A percentile compares a stretch with the other conserved stretches of the same genome.
Conservation (phyloP, 352 stramenopile genomes). For the Pythium pyrilobum region DNA sequence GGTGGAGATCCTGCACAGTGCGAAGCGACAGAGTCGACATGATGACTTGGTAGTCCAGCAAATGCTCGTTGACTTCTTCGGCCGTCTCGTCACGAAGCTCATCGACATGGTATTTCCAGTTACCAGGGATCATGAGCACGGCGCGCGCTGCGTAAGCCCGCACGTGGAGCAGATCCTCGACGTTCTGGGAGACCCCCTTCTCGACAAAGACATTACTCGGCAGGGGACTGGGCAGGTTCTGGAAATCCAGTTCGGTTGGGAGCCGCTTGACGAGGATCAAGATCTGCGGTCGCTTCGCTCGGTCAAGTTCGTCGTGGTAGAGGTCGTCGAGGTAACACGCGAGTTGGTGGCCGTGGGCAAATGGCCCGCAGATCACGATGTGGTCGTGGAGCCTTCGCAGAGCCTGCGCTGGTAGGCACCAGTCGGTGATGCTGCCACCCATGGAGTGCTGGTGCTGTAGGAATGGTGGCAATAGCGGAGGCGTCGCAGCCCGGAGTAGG, state of each 20-base stretch:
- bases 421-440: slow-evolving; percentile 17
- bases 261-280: slow-evolving; percentile 39
- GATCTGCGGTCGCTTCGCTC: slow-evolving; percentile 14
- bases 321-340: slow-evolving; percentile 40
- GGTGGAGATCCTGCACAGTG: slow-evolving; percentile 32
- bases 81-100: slow-evolving; percentile 28
- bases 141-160: slow-evolving; percentile 30
- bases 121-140: slow-evolving; percentile 46
- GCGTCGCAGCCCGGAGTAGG: background rate
- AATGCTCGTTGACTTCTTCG: slow-evolving; percentile 33
- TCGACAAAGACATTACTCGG: slow-evolving; percentile 41
- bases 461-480: slow-evolving; percentile 13
- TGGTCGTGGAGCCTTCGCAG: slow-evolving; percentile 28
- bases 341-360: slow-evolving; percentile 32
- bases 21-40: slow-evolving; percentile 52
- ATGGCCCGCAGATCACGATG: slow-evolving; percentile 42
- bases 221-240: slow-evolving; percentile 22
- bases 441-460: slow-evolving; percentile 12
- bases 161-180: slow-evolving; percentile 50
- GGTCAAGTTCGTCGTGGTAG: slow-evolving; percentile 22
- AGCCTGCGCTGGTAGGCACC: slow-evolving; percentile 6
- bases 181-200: slow-evolving; percentile 36
- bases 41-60: slow-evolving; percentile 64
- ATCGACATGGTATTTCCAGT: slow-evolving; percentile 40
- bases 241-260: slow-evolving; percentile 27